phyloP scores from a whole-genome alignment of 352 stramenopile genomes.

The Phytophthora cajani region DNA sequence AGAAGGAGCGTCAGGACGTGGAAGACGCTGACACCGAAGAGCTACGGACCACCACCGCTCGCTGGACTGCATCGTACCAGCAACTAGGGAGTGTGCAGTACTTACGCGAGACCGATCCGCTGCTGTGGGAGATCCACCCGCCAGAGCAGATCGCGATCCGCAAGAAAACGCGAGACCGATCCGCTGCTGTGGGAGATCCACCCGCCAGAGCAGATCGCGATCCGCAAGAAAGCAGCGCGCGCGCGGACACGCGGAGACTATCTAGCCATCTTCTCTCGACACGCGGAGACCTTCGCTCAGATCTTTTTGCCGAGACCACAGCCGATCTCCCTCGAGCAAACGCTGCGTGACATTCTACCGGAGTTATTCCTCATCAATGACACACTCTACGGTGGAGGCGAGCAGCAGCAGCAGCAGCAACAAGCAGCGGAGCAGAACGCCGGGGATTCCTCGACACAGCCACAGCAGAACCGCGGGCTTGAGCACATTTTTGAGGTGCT shows the following conservation, averaged over 20 bases:
- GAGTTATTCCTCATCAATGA: conserved; percentile 85
- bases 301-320: conserved; percentile 76
- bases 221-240: conserved; percentile 69
- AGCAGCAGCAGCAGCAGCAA: conserved; percentile 42
- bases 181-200: conserved; percentile 86
- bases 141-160: conserved; percentile 76
- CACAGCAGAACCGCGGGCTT: conserved; percentile 55
- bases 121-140: conserved; percentile 88
- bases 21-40: conserved; percentile 46
- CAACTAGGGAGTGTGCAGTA: conserved; percentile 83
- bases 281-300: conserved; percentile 64
- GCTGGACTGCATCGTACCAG: conserved; percentile 48
- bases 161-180: conserved; percentile 80
- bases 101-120: conserved; percentile 75
- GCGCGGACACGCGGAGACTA: conserved; percentile 68
- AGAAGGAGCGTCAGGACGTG: conserved; percentile 32
- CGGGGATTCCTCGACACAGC: conserved; percentile 12
- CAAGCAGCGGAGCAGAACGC: conserved; percentile 14
- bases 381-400: conserved; percentile 71
- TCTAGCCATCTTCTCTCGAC: conserved; percentile 70
- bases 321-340: conserved; percentile 82
- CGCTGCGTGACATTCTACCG: conserved; percentile 75
- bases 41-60: conserved; percentile 24
- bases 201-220: conserved; percentile 74
- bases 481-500: conserved; percentile 87